These are phyloP conservation scores for Cercospora nicotianae DNA, from an alignment of 2,329 filamentous ascomycete species.

Conservation along the genomic window DNA sequence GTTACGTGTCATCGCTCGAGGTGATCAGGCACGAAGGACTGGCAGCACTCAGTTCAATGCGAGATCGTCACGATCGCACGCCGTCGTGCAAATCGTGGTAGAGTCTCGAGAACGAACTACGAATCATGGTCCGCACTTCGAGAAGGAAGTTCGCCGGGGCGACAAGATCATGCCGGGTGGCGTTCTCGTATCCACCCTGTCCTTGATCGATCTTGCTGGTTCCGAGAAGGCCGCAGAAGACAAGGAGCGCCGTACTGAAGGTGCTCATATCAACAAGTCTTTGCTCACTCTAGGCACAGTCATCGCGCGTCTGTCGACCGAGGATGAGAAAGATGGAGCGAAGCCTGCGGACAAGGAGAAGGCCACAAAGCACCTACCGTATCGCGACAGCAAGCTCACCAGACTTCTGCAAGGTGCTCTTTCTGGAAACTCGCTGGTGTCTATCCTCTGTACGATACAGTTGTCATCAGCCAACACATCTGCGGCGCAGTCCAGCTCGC, in stretches of 20 bases:
- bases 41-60: slow-evolving; percentile 97
- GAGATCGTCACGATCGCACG: slow-evolving; percentile 94
- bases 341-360: slow-evolving; percentile 64
- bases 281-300: slow-evolving; percentile 92
- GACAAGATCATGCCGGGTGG: slow-evolving; percentile 70
- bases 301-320: slow-evolving; percentile 85
- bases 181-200: slow-evolving; percentile 91
- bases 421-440: slow-evolving; percentile 90
- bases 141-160: slow-evolving; percentile 64
- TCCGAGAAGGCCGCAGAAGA: slow-evolving; percentile 94
- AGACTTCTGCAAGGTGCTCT: slow-evolving; percentile 87
- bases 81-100: slow-evolving; percentile 97
- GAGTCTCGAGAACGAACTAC: slow-evolving; percentile 83
- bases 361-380: slow-evolving; percentile 78
- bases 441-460: slow-evolving; percentile 95
- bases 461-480: slow-evolving; percentile 72
- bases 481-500: slow-evolving; percentile 67
- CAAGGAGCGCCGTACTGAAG: slow-evolving; percentile 90
- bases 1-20: slow-evolving; percentile 88
- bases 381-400: slow-evolving; percentile 96
- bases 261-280: slow-evolving; percentile 98
- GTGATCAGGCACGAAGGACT: slow-evolving; percentile 84
- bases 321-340: slow-evolving; percentile 71
- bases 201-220: slow-evolving; percentile 91
- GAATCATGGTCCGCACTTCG: slow-evolving; percentile 40